Base-by-base conservation (phyloP, 2,329 filamentous ascomycete genomes). In the Trichoderma koningii region DNA sequence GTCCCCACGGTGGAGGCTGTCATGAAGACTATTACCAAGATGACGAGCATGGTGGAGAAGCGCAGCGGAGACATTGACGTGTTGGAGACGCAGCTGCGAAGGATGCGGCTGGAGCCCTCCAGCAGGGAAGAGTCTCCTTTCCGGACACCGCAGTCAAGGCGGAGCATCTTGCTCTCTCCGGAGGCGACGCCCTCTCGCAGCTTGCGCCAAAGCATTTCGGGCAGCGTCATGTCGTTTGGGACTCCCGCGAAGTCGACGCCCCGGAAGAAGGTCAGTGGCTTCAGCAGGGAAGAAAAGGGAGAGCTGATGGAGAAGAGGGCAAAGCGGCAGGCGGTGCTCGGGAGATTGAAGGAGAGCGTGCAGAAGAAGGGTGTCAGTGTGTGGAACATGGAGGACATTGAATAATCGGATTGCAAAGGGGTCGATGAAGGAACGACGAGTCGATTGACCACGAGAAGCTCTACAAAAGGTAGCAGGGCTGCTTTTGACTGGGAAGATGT, bases 1-100 rank as follows among this genome's bases (percentile, higher is more conserved):
- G 85, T 89, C 5, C 95, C 95, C 0, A 97, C 93, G 0, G 91
- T 97, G 10, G 95, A 97, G 71, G 92, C 92, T 0, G 91, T 99
- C 21, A 89, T 93, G 70, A 91, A 91, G 66, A 99, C 95, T 1
- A 96, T 99, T 69, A 82, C 83, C 65, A 97, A 95, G 73, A 93
- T 99, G 90, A 97, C 93, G 41, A 85, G 82, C 66, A 94, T 97
- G 89, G 91, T 91, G 0, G 92, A 98, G 81, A 92, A 92, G 78
- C 91, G 92, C 74, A 95, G 91, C 73, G 91, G 89, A 65, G 94
- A 98, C 71, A 88, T 99, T 60, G 92, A 97, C 74, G 87, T 97
- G 7, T 83, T 98, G 38, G 95, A 98, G 78, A 86, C 88, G 55
- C 91, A 97, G 74, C 87, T 99, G 79, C 88, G 90, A 66, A 91